Base-by-base conservation (phyloP, 2,329 filamentous ascomycete species). In the Sporothrix phasma region DNA sequence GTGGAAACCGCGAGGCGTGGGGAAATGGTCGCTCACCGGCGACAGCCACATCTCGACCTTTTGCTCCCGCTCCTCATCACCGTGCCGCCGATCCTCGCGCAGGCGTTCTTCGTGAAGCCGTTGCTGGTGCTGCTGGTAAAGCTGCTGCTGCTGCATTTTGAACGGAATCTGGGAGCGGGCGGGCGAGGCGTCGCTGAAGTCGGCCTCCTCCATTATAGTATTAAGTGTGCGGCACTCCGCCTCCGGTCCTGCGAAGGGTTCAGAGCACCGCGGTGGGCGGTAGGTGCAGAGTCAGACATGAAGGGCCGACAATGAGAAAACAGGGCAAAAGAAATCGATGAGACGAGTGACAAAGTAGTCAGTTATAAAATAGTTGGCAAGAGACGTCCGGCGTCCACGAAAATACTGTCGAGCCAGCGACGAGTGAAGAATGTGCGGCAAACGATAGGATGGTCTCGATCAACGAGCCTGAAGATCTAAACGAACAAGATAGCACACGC, bases 1-100 rank as follows among this genome's bases (percentile, higher is more conserved):
- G 73, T 88, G 80, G 69, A 83, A 77, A 65, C 86, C 87, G 70
- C 85, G 80, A n/a, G 88, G 87, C 8, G 87, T 89, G 47, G 87
- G 88, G 72, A 90, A 90, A 72, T 90, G 81, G 69, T 84, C 82
- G 72, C 80, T 84, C 73, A 80, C 75, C 49, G 83, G 83, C 49
- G 82, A 83, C 49, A 85, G 73, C 83, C 83, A 85, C 67, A 81
- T 79, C 68, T 81, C 77, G 68, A 84, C 80, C 72, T 80, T 82
- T 65, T 83, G 75, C 66, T 78, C 67, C 63, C 69, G 69, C 66
- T 70, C 72, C 65, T 69, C 72, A 67, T 69, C 70, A 31, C 71
- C 70, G 51, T 51, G 51, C 5, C 24, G 19, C 11, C 31, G 56
- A n/a, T 56, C 45, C 2, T 67, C 64, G 63, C 61, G 64, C 22